phyloP scores from a whole-genome alignment of 768 basidiomycete species.

The Lepiota venenata region DNA sequence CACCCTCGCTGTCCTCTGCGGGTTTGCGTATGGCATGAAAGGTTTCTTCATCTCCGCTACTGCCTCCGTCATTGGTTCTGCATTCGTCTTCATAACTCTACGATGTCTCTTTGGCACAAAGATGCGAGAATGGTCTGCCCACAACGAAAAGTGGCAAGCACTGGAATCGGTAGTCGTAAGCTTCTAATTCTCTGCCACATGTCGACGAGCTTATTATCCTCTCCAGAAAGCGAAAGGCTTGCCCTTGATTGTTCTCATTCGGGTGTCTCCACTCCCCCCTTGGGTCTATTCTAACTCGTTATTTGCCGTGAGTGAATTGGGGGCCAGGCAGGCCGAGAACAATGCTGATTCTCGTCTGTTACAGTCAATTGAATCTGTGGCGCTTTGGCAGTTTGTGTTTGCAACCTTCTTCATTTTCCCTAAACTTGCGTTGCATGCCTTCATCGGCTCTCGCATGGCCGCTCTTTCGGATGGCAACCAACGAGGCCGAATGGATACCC shows the following conservation, averaged over 20 bases:
- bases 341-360: not conserved
- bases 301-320: constrained; percentile 56
- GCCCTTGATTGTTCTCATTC: constrained; percentile 78
- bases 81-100: constrained; percentile 55
- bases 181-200: constrained; percentile 6
- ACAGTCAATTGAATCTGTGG: constrained; percentile 71
- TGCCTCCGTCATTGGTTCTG: constrained; percentile 63
- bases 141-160: constrained; percentile 74
- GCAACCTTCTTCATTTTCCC: constrained; percentile 74
- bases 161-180: constrained; percentile 72
- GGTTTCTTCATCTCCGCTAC: constrained; percentile 66
- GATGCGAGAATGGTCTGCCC: constrained; percentile 55
- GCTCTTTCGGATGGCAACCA: constrained; percentile 73
- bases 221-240: constrained; percentile 68
- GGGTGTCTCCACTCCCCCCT: constrained; percentile 79
- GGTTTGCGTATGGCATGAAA: constrained; percentile 80
- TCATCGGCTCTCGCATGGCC: constrained; percentile 76
- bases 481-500: constrained; percentile 71
- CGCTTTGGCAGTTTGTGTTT: constrained; percentile 69
- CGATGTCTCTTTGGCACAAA: constrained; percentile 54
- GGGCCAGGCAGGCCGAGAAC: not conserved
- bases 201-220: not conserved
- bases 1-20: constrained; percentile 63
- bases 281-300: constrained; percentile 86
- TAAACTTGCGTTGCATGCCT: constrained; percentile 68